A percentile compares a stretch with the other conserved stretches of the same genome.
phyloP scores from a whole-genome alignment of 2,329 filamentous ascomycete species.

The Tolypocladium cylindrosporum region DNA sequence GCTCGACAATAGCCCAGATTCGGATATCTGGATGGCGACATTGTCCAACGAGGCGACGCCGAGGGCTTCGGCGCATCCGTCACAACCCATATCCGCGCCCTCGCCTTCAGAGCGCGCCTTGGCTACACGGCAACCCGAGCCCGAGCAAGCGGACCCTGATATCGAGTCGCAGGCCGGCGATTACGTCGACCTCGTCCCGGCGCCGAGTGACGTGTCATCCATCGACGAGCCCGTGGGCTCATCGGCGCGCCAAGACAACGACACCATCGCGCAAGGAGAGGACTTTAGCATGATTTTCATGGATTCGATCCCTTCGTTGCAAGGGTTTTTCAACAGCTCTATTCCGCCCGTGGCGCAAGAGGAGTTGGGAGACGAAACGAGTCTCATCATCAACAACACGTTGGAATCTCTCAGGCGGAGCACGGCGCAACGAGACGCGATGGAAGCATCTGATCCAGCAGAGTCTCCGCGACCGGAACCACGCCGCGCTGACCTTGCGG shows the following conservation, averaged over 20 bases:
- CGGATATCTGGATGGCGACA: constrained; percentile 37
- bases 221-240: constrained; percentile 17
- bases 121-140: constrained; percentile 1
- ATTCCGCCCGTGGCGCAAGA: constrained; percentile 22
- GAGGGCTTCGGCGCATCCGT: constrained; percentile 10
- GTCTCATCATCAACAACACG: constrained; percentile 44
- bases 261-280: constrained; percentile 39
- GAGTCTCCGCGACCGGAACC: constrained; percentile 1
- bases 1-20: constrained; percentile 16
- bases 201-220: constrained; percentile 23
- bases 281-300: constrained; percentile 52
- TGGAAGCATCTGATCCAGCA: constrained; percentile 3
- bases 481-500: neutral
- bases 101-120: neutral
- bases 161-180: constrained; percentile 11
- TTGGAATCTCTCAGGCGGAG: constrained; percentile 37
- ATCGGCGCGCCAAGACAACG: constrained; percentile 15
- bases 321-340: constrained; percentile 26
- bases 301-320: constrained; percentile 42
- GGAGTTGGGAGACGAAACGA: constrained; percentile 46
- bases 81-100: constrained; percentile 5
- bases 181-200: constrained; percentile 17
- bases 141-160: constrained; percentile 2
- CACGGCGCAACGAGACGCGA: constrained; percentile 7
- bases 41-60: constrained; percentile 28